Conservation (phyloP, 2,329 filamentous ascomycete species). For the Pezicula rhizophila region DNA sequence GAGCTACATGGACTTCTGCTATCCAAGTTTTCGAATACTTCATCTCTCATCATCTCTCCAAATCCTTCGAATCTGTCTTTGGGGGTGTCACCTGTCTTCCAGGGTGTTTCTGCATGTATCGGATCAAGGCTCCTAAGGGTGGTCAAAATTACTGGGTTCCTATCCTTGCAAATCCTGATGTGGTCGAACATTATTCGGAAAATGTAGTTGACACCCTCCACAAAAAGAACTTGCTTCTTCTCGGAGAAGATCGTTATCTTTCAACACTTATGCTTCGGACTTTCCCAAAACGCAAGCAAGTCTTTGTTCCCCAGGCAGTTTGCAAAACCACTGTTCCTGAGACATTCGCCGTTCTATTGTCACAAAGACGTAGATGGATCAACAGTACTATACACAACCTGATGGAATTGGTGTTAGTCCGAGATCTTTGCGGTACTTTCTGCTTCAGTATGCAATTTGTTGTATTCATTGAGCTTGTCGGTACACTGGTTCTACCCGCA, state of each 20-base stretch:
- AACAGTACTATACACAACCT: constrained; percentile 98
- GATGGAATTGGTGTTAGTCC: constrained; percentile 92
- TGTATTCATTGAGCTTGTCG: constrained; percentile 89
- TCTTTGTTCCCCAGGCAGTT: constrained; percentile 96
- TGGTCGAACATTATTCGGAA: constrained; percentile 98
- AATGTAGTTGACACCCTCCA: constrained; percentile 98
- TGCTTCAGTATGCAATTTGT: constrained; percentile 99
- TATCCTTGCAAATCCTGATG: constrained; percentile 94
- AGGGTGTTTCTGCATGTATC: constrained; percentile 99
- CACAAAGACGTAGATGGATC: constrained; percentile 95
- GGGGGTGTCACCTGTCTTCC: constrained; percentile 98
- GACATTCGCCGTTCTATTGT: constrained; percentile 83
- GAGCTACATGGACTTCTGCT: constrained; percentile 87
- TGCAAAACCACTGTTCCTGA: constrained; percentile 98
- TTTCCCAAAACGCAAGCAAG: constrained; percentile 97
- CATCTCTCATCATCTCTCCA: constrained; percentile 94
- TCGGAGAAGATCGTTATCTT: constrained; percentile 91
- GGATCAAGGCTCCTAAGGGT: constrained; percentile 97
- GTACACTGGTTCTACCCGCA: constrained; percentile 88
- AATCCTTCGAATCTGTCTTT: constrained; percentile 97
- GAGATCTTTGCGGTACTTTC: constrained; percentile 95
- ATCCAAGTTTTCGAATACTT: constrained; percentile 99
- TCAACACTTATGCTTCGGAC: constrained; percentile 97
- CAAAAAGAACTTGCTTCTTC: constrained; percentile 89
- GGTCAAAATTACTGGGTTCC: constrained; percentile 99